Base-by-base conservation (phyloP, 345 rosid genomes). In the Gossypium turneri region DNA sequence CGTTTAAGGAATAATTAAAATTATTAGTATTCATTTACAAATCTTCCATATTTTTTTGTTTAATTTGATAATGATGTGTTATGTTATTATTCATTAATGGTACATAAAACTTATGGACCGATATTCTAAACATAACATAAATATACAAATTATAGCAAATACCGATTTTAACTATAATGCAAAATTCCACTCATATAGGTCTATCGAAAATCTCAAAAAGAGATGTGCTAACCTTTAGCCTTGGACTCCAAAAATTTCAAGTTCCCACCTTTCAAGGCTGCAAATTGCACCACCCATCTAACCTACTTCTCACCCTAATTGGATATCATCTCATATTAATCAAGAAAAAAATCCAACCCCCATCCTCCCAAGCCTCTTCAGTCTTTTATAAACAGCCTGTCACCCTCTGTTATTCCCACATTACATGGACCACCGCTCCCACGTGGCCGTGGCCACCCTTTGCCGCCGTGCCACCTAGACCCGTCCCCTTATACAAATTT, bases 381-480 rank as follows among this genome's bases (percentile, higher is more conserved):
- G 41, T 34, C 41, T 34, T 34, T 45, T 45, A 12, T 75, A 12
- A 67, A 76, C 88, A 83, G 85, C 72, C 80, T 85, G 88, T 83
- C 81, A 70, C 79, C 80, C 80, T 57, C 57, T 65, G 71, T 58
- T 63, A 69, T 64, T 13, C 0, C 0, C 84, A 78, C 62, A 76
- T 79, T 59, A 25, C 17, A 11, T 77, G 88, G 90, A 87, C 90
- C 88, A 85, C 87, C 25, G 2, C 43, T 68, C 70, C 86, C 90
- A 83, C 83, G 85, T 77, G 88, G 85, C 83, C 56, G 7, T 19
- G 84, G 79, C 80, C 86, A 79, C 38, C 79, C 85, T 50, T 75
- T 82, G 89, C 80, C 85, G 82, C 73, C 51, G 45, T 70, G 90
- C 87, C 90, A 82, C 81, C 45, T 74, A 82, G 88, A 80, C 76